Base-by-base conservation (phyloP, 306 rosid species). In the Castanospermum australe region DNA sequence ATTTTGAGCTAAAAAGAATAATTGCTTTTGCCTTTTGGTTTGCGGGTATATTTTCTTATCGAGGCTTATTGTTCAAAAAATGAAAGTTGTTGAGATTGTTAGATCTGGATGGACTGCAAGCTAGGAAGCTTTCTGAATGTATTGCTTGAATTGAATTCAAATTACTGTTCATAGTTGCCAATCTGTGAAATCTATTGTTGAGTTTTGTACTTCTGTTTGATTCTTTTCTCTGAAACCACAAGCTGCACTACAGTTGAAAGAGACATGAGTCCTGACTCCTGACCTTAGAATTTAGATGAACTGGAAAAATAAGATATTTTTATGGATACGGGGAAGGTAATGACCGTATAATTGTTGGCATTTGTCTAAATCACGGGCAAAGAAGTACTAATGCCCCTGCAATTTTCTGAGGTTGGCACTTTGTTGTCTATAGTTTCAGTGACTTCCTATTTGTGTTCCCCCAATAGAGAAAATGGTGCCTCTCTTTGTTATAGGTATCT, bases 71-170 rank as follows among this genome's bases (percentile, higher is more conserved):
- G 56, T 66, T 56, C 8, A 2, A 44, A 5, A 47, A 33, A 28
- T 17, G 1, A 18, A 4, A 36, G 21, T 10, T 44, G 5, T 54
- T 30, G 62, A 15, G 10, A 9, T 38, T 55, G 56, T 17, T 73
- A 41, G 78, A 86, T 86, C 76, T 61, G 59, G 68, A 22, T 76
- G 5, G 78, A 67, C 5, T 52, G 21, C 51, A 2, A 14, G 28
- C 32, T 60, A 60, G 71, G 59, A 67, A 48, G 35, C 13, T 71
- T 81, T 66, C 30, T 71, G 39, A 42, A 79, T 48, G 35, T 71
- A 2, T 33, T 78, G 61, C 30, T 67, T 42, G 24, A n/a, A 41
- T 28, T 68, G 25, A 44, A 24, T 44, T 56, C 42, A 2, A 24
- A 3, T 35, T 35, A 45, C 39, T 63, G 50, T 18, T 38, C 7